These are phyloP conservation scores for Coemansia sp. DNA, from an alignment of 192 early-diverging fungal species.

Conservation along the genomic window DNA sequence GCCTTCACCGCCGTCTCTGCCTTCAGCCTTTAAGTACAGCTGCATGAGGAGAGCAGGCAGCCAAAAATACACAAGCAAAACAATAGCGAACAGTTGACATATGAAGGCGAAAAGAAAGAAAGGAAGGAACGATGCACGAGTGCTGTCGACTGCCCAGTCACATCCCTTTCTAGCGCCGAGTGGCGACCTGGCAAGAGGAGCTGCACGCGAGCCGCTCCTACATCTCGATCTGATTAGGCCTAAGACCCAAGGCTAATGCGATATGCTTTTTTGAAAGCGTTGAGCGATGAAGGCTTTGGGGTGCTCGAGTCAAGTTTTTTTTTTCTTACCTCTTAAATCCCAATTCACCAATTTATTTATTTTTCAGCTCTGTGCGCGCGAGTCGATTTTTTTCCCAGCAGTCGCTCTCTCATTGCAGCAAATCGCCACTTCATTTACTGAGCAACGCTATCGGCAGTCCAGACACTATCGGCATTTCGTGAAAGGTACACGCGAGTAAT, in stretches of 20 bases:
- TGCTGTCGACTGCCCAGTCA: neutral
- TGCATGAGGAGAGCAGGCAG: neutral
- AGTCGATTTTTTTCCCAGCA: neutral
- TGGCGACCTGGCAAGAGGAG: neutral
- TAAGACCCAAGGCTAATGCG: neutral
- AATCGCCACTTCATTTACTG: neutral
- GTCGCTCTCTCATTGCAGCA: neutral
- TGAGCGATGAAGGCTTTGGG: neutral
- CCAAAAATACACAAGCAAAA: neutral
- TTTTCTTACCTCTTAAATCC: neutral
- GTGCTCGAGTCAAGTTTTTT: neutral
- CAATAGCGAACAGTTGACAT: neutral
- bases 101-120: neutral
- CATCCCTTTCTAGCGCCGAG: neutral
- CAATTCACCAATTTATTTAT: slow-evolving; percentile 3
- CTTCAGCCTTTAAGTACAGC: slow-evolving; percentile 9
- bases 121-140: neutral
- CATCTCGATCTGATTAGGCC: neutral
- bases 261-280: neutral
- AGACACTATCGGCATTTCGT: neutral
- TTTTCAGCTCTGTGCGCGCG: neutral
- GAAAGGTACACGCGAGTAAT: slow-evolving; percentile 1
- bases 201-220: neutral
- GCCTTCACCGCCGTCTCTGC: slow-evolving; percentile 5
- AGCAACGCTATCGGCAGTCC: neutral